Base-by-base conservation (phyloP, 2,329 filamentous ascomycete species). In the Xylaria sp. region DNA sequence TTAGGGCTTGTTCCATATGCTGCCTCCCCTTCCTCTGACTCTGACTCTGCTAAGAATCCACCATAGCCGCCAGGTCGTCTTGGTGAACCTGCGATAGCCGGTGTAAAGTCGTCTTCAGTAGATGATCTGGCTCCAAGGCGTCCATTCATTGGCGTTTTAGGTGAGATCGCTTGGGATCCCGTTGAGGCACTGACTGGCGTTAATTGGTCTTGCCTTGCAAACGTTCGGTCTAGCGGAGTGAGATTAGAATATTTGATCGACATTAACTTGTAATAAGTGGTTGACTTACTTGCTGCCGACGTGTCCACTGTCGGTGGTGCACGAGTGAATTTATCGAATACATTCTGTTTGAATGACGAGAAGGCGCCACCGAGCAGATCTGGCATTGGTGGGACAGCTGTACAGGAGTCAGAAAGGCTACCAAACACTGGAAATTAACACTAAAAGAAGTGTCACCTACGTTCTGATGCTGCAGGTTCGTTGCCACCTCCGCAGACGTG, bases 401-500 rank as follows among this genome's bases (percentile, higher is more conserved):
- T 33, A 64, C 38, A 25, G 57, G 51, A 15, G 31, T 71, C 57
- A 70, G 66, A 60, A 47, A 31, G 28, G 68, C 76, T n/a, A n/a
- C n/a, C 17, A 38, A 21, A 47, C 11, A 28, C 23, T 40, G 4
- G 11, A 55, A n/a, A 31, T 31, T 45, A 14, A 51, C 21, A 17
- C 37, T 12, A 23, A 57, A 4, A 57, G 42, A 31, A 2, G 43
- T n/a, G 53, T 53, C 37, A 72, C 74, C 40, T 65, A 75, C 85
- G 75, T 72, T 84, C 83, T 72, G 79, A 78, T 77, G 80, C 73
- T 63, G 78, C 73, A 8, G 63, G 28, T 37, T 61, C 57, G 59
- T 73, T 68, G 65, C 76, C 63, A 61, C 76, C 79, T 47, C 76
- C 76, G 76, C 93, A 97, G 64, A 92, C 76, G 80, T 97, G 93